Base-by-base conservation (phyloP, 768 basidiomycete species). In the Hysterangium stoloniferum region DNA sequence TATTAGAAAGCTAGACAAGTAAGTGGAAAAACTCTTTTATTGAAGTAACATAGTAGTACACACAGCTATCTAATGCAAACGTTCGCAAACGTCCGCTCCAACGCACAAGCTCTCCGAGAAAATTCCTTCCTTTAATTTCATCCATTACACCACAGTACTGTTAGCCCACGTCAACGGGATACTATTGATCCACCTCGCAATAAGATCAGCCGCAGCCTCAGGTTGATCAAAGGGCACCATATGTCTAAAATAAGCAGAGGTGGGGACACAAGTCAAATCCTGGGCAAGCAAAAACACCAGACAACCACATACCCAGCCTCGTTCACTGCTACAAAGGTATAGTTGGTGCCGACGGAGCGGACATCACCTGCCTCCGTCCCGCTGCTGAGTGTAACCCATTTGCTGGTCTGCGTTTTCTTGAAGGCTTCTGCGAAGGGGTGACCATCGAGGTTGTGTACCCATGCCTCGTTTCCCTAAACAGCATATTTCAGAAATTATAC, bases 141-240 rank as follows among this genome's bases (percentile, higher is more conserved):
- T n/a, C n/a, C n/a, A n/a, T n/a, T n/a, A n/a, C n/a, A n/a, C n/a
- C n/a, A n/a, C n/a, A n/a, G n/a, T n/a, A n/a, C n/a, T n/a, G n/a
- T n/a, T n/a, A n/a, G 11, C 20, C 11, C 12, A 41, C 29, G 46
- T 48, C 29, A 69, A 55, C 25, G 66, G 62, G 60, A 64, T 57
- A 58, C 70, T 66, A 31, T 58, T 53, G 46, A 71, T 48, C 70
- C 70, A 73, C 24, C 62, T 54, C 8, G 59, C 56, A 56, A 76
- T 66, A 59, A 74, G 67, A 54, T 71, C 90, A 62, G 91, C 68
- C 38, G 91, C 80, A 34, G 82, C 92, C 59, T 88, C 86, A 1
- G 92, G 86, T 61, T 94, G 90, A 66, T 97, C 90, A 60, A 75
- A 82, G 4, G 92, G 91, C 6, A 89, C 89, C 90, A 92, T 86